phyloP scores from a whole-genome alignment of 257 asterid species.

The Gentiana dahurica region DNA sequence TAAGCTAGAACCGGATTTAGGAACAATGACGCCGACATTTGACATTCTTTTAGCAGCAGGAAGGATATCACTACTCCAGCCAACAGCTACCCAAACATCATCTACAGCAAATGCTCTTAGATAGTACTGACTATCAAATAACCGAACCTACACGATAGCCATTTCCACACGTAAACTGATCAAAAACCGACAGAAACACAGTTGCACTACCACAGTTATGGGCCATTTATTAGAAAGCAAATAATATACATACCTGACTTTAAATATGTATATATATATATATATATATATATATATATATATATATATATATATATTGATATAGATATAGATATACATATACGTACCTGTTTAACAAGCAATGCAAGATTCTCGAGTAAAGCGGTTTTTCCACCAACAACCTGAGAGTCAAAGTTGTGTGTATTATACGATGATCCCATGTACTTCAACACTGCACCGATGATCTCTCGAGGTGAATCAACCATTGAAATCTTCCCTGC shows the following conservation, averaged over 20 bases:
- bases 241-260: too few relatives aligned
- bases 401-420: constrained; percentile 50
- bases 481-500: constrained; percentile 90
- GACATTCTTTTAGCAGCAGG: constrained; percentile 86
- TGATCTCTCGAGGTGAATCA: constrained; percentile 80
- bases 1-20: constrained; percentile 86
- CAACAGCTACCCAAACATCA: constrained; percentile 95
- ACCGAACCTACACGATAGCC: constrained; percentile 50
- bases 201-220: too few relatives aligned
- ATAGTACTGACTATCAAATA: constrained; percentile 72
- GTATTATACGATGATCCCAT: constrained; percentile 95
- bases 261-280: too few relatives aligned
- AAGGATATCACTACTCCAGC: constrained; percentile 91
- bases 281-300: too few relatives aligned
- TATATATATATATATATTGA: too few relatives aligned
- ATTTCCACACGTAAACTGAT: neutral
- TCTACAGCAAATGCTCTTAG: constrained; percentile 81
- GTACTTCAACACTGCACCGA: constrained; percentile 73
- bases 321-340: too few relatives aligned
- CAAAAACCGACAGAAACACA: too few relatives aligned
- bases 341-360: constrained; percentile 61
- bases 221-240: too few relatives aligned
- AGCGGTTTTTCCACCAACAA: constrained; percentile 68
- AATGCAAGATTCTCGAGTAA: constrained; percentile 54
- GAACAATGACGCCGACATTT: constrained; percentile 73